Evolutionary conservation across 164 flowering plant genomes (phyloP).

Genomic region (Vitis riparia): DNA sequence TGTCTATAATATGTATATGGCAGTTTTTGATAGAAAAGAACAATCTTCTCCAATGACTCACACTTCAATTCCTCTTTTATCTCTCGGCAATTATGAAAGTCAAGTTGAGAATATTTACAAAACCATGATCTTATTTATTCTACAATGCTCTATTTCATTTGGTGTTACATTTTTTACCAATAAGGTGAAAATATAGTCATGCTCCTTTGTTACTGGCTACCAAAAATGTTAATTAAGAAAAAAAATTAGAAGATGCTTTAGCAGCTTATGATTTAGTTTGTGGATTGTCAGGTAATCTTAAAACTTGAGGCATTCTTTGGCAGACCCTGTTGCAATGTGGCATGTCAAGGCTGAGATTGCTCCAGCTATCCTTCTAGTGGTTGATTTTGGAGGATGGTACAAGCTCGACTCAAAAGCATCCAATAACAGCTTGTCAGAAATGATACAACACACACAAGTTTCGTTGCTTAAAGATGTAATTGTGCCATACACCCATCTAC

Average conservation of each 20-base stretch:
- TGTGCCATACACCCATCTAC: conserved; percentile 90
- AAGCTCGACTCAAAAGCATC: conserved; percentile 71
- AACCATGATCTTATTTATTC: neutral
- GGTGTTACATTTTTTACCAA: neutral
- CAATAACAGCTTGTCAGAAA: conserved; percentile 52
- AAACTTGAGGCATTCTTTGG: conserved; percentile 92
- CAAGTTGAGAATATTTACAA: neutral
- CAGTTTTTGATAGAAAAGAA: no score
- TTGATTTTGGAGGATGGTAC: conserved; percentile 97
- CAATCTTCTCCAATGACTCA: neutral
- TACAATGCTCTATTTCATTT: neutral
- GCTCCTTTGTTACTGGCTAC: neutral
- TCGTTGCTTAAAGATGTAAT: conserved; percentile 90
- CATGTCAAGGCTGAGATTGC: conserved; percentile 86
- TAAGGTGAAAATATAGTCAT: neutral
- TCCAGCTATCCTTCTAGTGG: conserved; percentile 83
- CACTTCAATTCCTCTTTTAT: neutral
- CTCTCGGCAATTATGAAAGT: neutral
- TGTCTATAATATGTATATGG: no score
- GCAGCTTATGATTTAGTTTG: conserved; percentile 60
- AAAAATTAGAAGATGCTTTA: conserved; percentile 17
- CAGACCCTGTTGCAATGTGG: conserved; percentile 99
- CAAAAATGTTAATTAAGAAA: neutral
- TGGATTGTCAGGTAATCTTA: conserved; percentile 85
- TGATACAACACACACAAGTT: conserved; percentile 87